Conservation (phyloP, 257 asterid genomes). For the Rhazya stricta region DNA sequence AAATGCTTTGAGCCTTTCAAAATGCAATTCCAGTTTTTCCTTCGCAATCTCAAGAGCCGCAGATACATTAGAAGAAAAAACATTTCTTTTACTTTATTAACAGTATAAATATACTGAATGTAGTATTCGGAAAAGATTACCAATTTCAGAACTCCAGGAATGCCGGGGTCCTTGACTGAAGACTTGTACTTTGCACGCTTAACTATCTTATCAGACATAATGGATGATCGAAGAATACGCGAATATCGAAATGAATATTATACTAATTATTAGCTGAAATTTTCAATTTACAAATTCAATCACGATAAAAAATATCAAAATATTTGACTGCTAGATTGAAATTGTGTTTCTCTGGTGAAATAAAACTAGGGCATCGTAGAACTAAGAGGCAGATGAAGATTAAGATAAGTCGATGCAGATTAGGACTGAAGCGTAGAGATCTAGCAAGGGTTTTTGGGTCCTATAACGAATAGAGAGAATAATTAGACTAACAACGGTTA, state of each 20-base stretch:
- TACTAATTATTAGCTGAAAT: not conserved
- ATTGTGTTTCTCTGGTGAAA: not conserved
- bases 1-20: not conserved
- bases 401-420: not conserved
- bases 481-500: not conserved
- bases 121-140: slow-evolving; percentile 32
- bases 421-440: not conserved
- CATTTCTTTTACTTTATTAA: not conserved
- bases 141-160: slow-evolving; percentile 70
- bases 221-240: not conserved
- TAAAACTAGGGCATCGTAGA: not conserved
- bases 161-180: slow-evolving; percentile 65
- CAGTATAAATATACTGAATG: slow-evolving; percentile 6
- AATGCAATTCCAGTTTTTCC: not conserved
- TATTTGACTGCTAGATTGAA: not conserved
- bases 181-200: slow-evolving; percentile 78
- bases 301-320: not conserved
- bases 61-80: not conserved
- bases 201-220: slow-evolving; percentile 64
- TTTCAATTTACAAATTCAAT: not conserved
- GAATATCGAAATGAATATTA: not conserved
- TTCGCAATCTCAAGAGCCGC: not conserved
- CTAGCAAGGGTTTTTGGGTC: not conserved
- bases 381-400: not conserved
- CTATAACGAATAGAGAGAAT: not conserved